phyloP scores from a whole-genome alignment of 441 rosid species.

The Bruguiera hainesii region DNA sequence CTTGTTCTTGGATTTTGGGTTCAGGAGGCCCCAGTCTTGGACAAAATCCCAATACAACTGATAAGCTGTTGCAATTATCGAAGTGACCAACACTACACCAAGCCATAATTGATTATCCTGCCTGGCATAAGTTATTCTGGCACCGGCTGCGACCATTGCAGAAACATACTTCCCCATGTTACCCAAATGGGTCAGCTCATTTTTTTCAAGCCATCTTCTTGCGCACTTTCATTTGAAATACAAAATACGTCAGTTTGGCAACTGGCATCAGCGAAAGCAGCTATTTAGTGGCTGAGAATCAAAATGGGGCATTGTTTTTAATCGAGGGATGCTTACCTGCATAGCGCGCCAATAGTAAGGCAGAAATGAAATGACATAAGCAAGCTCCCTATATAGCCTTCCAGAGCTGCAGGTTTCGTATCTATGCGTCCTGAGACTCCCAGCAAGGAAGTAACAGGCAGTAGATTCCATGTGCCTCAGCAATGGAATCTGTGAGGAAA shows the following conservation, averaged over 20 bases:
- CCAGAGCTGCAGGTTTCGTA: constrained; percentile 74
- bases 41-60: constrained; percentile 98
- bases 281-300: neutral
- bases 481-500: constrained; percentile 63
- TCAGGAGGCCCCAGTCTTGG: constrained; percentile 89
- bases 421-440: constrained; percentile 66
- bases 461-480: constrained; percentile 85
- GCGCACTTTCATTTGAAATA: constrained; percentile 48
- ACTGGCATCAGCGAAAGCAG: neutral
- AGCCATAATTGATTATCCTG: constrained; percentile 55
- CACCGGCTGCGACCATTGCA: constrained; percentile 96
- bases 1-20: constrained; percentile 64
- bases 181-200: constrained; percentile 60
- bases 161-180: constrained; percentile 98
- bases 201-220: constrained; percentile 91
- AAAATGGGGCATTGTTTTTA: neutral
- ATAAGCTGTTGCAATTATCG: constrained; percentile 66
- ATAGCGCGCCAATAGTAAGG: constrained; percentile 98
- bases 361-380: constrained; percentile 74
- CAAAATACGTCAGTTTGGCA: neutral
- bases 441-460: constrained; percentile 79
- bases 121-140: constrained; percentile 68
- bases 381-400: constrained; percentile 63
- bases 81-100: constrained; percentile 55
- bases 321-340: constrained; percentile 54